Percentiles rank a stretch among this genome's conserved stretches.
Evolutionary conservation across 2,329 filamentous ascomycete genomes (phyloP).

Genomic region (Clarireedia sp.): DNA sequence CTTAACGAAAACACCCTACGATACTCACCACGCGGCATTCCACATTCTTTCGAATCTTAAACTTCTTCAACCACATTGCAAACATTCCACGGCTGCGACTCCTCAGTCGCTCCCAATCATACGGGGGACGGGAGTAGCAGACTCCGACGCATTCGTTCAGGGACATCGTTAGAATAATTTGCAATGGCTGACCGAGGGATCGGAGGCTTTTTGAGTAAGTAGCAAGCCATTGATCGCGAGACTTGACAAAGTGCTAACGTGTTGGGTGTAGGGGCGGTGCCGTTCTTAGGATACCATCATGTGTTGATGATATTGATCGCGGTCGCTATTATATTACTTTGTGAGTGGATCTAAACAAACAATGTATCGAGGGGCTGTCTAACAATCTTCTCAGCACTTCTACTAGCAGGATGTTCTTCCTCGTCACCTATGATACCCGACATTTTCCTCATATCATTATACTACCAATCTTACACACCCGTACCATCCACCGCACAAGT

Average conservation of each 20-base stretch:
- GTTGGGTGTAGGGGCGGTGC: slow-evolving; percentile 48
- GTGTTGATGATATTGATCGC: slow-evolving; percentile 97
- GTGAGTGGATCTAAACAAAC: slow-evolving; percentile 46
- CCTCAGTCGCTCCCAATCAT: slow-evolving; percentile 25
- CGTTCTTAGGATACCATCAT: slow-evolving; percentile 69
- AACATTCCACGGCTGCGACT: slow-evolving; percentile 28
- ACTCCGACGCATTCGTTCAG: slow-evolving; percentile 11
- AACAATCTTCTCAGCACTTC: slow-evolving; percentile 53
- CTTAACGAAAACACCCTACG: not conserved
- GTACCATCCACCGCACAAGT: slow-evolving; percentile 80
- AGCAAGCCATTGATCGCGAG: not conserved
- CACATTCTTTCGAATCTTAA: slow-evolving; percentile 17
- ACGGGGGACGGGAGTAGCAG: slow-evolving; percentile 29
- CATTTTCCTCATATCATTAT: slow-evolving; percentile 97
- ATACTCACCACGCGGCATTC: not conserved
- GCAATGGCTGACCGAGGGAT: slow-evolving; percentile 16
- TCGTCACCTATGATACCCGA: slow-evolving; percentile 89
- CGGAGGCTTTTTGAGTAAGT: slow-evolving; percentile 30
- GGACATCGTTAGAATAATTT: slow-evolving; percentile 10
- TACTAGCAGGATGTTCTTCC: slow-evolving; percentile 91
- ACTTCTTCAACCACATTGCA: slow-evolving; percentile 12
- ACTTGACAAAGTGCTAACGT: slow-evolving; percentile 9
- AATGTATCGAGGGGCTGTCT: slow-evolving; percentile 11
- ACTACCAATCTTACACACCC: slow-evolving; percentile 78
- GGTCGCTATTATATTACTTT: slow-evolving; percentile 86